Base-by-base conservation (phyloP, 768 basidiomycete genomes). In the Panaeolus cyanescens region DNA sequence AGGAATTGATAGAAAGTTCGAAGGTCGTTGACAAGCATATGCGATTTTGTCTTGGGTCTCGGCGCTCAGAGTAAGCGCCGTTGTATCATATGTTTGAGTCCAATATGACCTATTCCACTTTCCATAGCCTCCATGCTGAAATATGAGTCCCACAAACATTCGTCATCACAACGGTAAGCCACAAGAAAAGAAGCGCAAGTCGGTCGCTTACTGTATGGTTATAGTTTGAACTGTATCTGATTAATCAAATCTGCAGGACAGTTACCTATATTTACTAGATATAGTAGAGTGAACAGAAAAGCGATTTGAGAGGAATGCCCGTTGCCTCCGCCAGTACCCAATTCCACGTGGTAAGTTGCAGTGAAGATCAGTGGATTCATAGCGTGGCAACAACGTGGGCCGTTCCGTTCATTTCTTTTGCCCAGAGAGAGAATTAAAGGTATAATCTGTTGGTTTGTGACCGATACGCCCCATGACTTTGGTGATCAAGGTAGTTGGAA, bases 321-420 rank as follows among this genome's bases (percentile, higher is more conserved):
- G 45, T 50, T 50, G 45, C 45, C 45, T 50, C n/a, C 25, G 30
- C 22, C 45, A 12, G 30, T 28, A 28, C n/a, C n/a, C n/a, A 50
- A 25, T 1, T 22, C 45, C 45, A 50, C 45, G 45, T 50, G 45
- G 45, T 50, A 50, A 25, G 45, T 30, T 42, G 39, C 13, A n/a
- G 5, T 25, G 45, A 28, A 50, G 45, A 50, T 50, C n/a, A n/a
- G n/a, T n/a, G n/a, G n/a, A n/a, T n/a, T n/a, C 65, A 71, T 74
- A 74, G 76, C 75, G 74, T 76, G 75, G 72, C 66, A 61, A 64
- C 61, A 74, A 74, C 73, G 74, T 78, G 77, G 71, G 71, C 40
- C 74, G 72, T 77, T 78, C 77, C 75, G 75, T 71, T 66, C 45
- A 28, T 28, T 7, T 45, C 7, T 30, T 15, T 50, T 50, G 25